Conservation (phyloP, 2,329 filamentous ascomycete genomes). For the Amauroascus verrucosus region DNA sequence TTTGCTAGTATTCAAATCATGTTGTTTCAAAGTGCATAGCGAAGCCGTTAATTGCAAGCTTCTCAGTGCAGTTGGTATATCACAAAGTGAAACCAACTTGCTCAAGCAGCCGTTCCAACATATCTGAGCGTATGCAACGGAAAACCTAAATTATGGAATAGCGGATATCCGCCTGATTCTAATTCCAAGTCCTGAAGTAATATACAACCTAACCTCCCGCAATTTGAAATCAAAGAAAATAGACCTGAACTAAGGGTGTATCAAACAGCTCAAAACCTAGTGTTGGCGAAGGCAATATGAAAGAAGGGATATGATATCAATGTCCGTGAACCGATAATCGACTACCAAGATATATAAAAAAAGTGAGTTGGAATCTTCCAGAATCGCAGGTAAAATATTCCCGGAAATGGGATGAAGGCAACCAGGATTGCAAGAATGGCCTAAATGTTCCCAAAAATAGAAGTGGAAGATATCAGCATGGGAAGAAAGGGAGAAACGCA, state of each 20-base stretch:
- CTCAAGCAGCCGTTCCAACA: not conserved
- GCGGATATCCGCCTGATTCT: not conserved
- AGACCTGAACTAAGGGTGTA: not conserved
- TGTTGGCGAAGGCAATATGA: too few relatives aligned
- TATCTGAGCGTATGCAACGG: not conserved
- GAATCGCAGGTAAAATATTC: too few relatives aligned
- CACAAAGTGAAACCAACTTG: too few relatives aligned
- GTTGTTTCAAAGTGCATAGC: too few relatives aligned
- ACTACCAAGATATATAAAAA: too few relatives aligned
- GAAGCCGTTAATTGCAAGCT: not conserved
- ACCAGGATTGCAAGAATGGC: not conserved
- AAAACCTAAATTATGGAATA: not conserved
- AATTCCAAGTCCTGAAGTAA: not conserved
- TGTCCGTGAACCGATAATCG: too few relatives aligned
- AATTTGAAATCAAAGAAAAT: not conserved
- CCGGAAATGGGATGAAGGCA: too few relatives aligned
- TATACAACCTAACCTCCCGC: not conserved
- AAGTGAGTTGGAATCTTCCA: too few relatives aligned
- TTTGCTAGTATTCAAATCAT: too few relatives aligned
- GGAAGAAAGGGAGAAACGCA: not conserved
- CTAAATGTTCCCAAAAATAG: not conserved
- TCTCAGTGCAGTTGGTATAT: not conserved
- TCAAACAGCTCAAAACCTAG: not conserved
- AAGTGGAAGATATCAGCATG: not conserved
- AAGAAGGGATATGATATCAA: too few relatives aligned